A percentile compares a stretch with the other conserved stretches of the same genome.
phyloP scores from a whole-genome alignment of 106 monocot species.

The Apostasia shenzhenica region DNA sequence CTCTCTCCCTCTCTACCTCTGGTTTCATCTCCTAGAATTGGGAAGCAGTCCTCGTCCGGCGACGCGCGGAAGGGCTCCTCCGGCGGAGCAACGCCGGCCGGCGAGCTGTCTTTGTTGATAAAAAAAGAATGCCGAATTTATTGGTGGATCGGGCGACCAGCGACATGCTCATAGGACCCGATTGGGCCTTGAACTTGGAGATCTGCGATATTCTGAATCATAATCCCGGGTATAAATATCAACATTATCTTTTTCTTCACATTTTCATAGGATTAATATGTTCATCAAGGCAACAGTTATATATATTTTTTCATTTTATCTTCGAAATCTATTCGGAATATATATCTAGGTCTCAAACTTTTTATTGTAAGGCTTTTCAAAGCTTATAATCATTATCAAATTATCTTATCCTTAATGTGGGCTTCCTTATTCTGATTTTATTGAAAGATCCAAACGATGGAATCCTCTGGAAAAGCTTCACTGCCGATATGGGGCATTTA shows the following conservation, averaged over 20 bases:
- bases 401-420: too few species aligned
- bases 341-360: too few species aligned
- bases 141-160: slow-evolving; percentile 27
- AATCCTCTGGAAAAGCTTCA: too few species aligned
- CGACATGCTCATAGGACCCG: slow-evolving; percentile 21
- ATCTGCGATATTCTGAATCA: slow-evolving; percentile 25
- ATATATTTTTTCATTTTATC: too few species aligned
- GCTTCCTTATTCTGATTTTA: too few species aligned
- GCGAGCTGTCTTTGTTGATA: not conserved
- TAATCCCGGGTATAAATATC: slow-evolving; percentile 13
- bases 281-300: too few species aligned
- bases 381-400: too few species aligned
- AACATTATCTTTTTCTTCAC: not conserved
- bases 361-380: too few species aligned
- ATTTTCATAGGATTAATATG: too few species aligned
- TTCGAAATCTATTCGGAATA: too few species aligned
- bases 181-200: slow-evolving; percentile 26
- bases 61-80: not conserved
- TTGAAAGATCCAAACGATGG: too few species aligned
- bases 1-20: not conserved
- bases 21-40: not conserved
- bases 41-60: not conserved
- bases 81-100: not conserved
- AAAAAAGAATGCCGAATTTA: slow-evolving; percentile 9
- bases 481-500: too few species aligned